Conservation (phyloP, 2,329 filamentous ascomycete genomes). For the Cyphellophora attinorum region DNA sequence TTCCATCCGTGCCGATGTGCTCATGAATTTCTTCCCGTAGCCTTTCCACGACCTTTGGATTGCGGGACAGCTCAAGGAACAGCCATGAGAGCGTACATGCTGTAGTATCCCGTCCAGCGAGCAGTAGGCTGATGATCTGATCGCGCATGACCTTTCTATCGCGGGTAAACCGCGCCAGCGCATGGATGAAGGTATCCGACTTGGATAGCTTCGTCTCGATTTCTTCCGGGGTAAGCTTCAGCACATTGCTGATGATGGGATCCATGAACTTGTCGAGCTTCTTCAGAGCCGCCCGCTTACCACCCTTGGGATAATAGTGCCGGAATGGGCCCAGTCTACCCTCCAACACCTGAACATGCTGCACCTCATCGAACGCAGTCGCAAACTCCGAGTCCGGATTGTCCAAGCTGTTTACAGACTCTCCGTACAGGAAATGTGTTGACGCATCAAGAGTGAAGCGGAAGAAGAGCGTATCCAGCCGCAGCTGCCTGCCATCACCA, state of each 20-base stretch:
- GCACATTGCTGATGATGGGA: slow-evolving; percentile 64
- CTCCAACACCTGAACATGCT: slow-evolving; percentile 61
- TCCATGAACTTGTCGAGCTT: slow-evolving; percentile 68
- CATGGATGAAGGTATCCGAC: slow-evolving; percentile 77
- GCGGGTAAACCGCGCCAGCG: slow-evolving; percentile 70
- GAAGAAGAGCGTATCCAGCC: slow-evolving; percentile 71
- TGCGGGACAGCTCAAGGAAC: slow-evolving; percentile 68
- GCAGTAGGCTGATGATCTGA: slow-evolving; percentile 70
- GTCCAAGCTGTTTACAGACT: slow-evolving; percentile 53
- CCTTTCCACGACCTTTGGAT: slow-evolving; percentile 57
- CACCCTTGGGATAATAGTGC: slow-evolving; percentile 50
- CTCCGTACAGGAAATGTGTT: slow-evolving; percentile 76
- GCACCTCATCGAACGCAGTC: slow-evolving; percentile 71
- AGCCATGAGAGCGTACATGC: slow-evolving; percentile 71
- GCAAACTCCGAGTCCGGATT: slow-evolving; percentile 63
- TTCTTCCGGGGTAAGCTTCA: slow-evolving; percentile 60
- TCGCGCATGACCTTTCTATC: slow-evolving; percentile 59
- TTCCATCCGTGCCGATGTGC: slow-evolving; percentile 51
- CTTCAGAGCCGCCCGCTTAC: slow-evolving; percentile 55
- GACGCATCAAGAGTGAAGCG: slow-evolving; percentile 74
- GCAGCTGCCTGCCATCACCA: slow-evolving; percentile 40
- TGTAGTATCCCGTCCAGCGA: slow-evolving; percentile 78
- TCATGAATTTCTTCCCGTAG: slow-evolving; percentile 64
- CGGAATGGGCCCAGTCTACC: slow-evolving; percentile 56
- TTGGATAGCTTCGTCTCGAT: slow-evolving; percentile 61